phyloP scores from a whole-genome alignment of 2,329 filamentous ascomycete genomes.

The Trichoderma sp. region DNA sequence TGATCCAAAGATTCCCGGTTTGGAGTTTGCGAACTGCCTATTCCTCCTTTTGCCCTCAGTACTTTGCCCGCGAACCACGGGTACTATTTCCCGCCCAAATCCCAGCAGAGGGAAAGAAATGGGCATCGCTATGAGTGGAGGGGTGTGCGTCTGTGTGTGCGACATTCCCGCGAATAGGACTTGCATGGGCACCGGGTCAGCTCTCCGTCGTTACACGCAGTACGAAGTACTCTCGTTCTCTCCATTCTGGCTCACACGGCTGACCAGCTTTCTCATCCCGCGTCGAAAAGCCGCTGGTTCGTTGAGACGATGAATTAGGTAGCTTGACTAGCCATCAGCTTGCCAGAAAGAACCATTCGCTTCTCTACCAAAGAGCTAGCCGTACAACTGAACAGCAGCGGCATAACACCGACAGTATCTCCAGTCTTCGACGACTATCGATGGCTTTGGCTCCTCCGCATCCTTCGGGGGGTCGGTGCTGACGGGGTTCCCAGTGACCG shows the following conservation, averaged over 20 bases:
- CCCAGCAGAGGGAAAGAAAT: not conserved
- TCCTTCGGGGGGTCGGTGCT: constrained; percentile 22
- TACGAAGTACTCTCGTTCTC: not conserved
- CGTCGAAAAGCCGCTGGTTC: not conserved
- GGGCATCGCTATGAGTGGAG: constrained; percentile 16
- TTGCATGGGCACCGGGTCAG: constrained; percentile 26
- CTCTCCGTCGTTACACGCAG: constrained; percentile 9
- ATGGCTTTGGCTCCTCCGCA: constrained; percentile 18
- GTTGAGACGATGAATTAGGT: too few species aligned
- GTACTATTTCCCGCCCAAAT: not conserved
- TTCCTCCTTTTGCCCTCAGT: not conserved
- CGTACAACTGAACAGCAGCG: not conserved
- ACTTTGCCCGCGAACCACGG: not conserved
- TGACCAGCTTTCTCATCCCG: constrained; percentile 14
- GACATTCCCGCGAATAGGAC: constrained; percentile 22
- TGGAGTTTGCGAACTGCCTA: not conserved
- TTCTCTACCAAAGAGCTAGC: not conserved
- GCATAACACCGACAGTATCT: not conserved
- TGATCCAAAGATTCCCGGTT: too few species aligned
- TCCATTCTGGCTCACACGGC: not conserved
- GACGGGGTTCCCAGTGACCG: not conserved
- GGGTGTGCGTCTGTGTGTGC: constrained; percentile 4
- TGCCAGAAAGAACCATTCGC: too few species aligned
- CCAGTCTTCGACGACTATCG: not conserved
- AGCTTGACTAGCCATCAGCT: too few species aligned